Percentiles rank a stretch among this genome's conserved stretches.
Evolutionary conservation across 2,329 filamentous ascomycete genomes (phyloP).

Genomic region (Epichloe amarillans): DNA sequence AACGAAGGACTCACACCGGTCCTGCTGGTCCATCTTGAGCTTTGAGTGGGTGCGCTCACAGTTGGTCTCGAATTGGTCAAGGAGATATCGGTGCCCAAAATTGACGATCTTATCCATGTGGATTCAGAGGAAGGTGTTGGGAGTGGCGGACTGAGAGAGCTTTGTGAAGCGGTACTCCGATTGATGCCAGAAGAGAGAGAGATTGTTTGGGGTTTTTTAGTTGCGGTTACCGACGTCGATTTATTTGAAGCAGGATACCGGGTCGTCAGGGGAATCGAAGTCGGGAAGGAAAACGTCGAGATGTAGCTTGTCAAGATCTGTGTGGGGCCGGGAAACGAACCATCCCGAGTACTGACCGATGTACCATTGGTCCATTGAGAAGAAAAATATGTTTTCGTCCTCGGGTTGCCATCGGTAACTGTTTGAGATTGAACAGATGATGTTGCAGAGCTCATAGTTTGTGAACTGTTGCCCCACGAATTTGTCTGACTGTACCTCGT

Average conservation of each 20-base stretch:
- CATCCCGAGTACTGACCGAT: neutral
- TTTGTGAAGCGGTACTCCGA: neutral
- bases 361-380: slow-evolving; percentile 3
- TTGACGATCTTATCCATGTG: slow-evolving; percentile 1
- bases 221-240: neutral
- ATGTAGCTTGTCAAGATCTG: neutral
- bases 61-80: neutral
- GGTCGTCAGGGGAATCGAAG: neutral
- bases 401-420: neutral
- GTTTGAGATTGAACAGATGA: neutral
- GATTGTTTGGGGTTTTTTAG: neutral
- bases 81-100: neutral
- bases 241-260: neutral
- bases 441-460: neutral
- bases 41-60: neutral
- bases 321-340: neutral
- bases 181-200: neutral
- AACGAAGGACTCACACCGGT: neutral
- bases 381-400: slow-evolving; percentile 4
- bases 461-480: neutral
- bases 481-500: neutral
- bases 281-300: neutral
- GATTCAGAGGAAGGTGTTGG: neutral
- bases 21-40: neutral
- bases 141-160: neutral